phyloP scores from a whole-genome alignment of 129 eudicot genomes.

The Tanacetum coccineum region DNA sequence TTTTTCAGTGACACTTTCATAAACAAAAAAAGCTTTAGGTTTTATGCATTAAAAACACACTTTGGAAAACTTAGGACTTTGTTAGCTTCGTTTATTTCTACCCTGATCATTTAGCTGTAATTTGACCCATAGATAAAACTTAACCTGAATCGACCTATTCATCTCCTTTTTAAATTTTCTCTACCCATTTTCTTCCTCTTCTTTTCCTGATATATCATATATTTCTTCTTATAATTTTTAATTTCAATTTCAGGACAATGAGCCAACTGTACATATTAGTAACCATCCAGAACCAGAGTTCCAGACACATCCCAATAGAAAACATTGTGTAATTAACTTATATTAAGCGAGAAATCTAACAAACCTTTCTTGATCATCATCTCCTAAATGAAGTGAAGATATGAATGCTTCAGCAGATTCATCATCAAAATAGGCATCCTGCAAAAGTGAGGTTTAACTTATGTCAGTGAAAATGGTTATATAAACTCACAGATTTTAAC shows the following conservation, averaged over 20 bases:
- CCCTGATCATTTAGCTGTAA: background rate
- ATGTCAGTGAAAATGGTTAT: too few relatives aligned
- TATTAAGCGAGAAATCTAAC: background rate
- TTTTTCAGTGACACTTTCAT: too few relatives aligned
- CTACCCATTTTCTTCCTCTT: too few relatives aligned
- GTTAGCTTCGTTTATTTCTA: background rate
- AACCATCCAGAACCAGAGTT: background rate
- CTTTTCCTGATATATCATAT: background rate
- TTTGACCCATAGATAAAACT: background rate
- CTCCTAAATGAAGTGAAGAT: conserved; percentile 71
- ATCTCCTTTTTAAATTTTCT: too few relatives aligned
- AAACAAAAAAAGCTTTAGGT: background rate
- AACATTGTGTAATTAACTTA: background rate
- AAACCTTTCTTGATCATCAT: conserved; percentile 76
- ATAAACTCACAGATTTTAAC: too few relatives aligned
- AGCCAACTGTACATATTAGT: background rate
- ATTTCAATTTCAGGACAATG: background rate
- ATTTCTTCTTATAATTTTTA: background rate
- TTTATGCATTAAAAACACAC: background rate
- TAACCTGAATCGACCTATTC: background rate
- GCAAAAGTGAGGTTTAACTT: conserved; percentile 7
- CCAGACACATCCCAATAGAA: background rate
- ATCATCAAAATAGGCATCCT: conserved; percentile 96
- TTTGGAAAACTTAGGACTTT: background rate
- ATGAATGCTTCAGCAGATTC: conserved; percentile 95